Percentiles rank a stretch among this genome's conserved stretches.
Evolutionary conservation across 257 asterid genomes (phyloP).

Genomic region (Solanum neorickii): DNA sequence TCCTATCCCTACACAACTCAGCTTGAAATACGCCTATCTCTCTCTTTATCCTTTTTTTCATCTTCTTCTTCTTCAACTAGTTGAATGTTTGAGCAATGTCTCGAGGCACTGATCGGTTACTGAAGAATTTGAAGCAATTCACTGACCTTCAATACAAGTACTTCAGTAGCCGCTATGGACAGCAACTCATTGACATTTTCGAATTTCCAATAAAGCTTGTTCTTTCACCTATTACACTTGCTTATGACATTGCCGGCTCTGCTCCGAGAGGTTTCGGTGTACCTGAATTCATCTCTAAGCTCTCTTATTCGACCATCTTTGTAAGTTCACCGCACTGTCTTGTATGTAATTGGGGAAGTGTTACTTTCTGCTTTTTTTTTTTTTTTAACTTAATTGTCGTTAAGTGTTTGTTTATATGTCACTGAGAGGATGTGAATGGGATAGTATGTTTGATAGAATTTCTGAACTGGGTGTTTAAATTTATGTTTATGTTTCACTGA

Average conservation of each 20-base stretch:
- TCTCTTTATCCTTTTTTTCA: not conserved
- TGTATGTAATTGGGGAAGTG: not conserved
- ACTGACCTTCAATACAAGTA: constrained; percentile 45
- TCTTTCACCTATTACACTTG: constrained; percentile 70
- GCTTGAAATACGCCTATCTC: not conserved
- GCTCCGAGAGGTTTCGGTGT: constrained; percentile 99
- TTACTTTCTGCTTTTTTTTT: not conserved
- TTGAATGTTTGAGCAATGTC: constrained; percentile 25
- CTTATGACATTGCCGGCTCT: constrained; percentile 88
- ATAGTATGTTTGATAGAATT: not conserved
- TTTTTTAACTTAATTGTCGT: not conserved
- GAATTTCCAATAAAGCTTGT: constrained; percentile 76
- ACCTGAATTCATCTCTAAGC: constrained; percentile 79
- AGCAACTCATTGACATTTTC: constrained; percentile 46
- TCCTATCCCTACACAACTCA: not conserved
- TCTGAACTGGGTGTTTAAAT: not conserved
- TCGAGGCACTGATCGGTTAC: constrained; percentile 27
- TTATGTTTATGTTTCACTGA: not conserved
- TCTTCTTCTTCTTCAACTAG: not conserved
- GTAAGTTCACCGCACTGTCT: constrained; percentile 18
- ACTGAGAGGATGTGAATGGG: not conserved
- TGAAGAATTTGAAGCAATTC: constrained; percentile 27
- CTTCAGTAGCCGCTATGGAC: constrained; percentile 56
- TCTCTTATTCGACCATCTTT: constrained; percentile 80
- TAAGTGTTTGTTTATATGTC: not conserved